A percentile compares a stretch with the other conserved stretches of the same genome.
phyloP scores from a whole-genome alignment of 768 basidiomycete genomes.

The Phylloporus sp. region DNA sequence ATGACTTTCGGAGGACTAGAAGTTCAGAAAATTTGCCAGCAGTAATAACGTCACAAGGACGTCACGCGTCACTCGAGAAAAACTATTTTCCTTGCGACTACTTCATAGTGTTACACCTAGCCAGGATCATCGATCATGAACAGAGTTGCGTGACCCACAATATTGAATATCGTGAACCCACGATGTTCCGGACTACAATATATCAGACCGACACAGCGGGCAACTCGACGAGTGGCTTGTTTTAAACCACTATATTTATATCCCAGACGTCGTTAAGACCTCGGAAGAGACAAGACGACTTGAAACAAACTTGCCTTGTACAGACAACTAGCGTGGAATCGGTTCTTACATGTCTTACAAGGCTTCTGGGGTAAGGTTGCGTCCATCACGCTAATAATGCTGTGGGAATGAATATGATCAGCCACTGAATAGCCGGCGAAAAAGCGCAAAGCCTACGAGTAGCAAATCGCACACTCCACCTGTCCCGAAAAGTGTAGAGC shows the following conservation, averaged over 20 bases:
- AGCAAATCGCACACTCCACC: slow-evolving; percentile 95
- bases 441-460: slow-evolving; percentile 55
- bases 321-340: slow-evolving; percentile 88
- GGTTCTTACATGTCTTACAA: slow-evolving; percentile 92
- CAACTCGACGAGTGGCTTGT: slow-evolving; percentile 87
- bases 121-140: too few relatives aligned
- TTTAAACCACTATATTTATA: slow-evolving; percentile 71
- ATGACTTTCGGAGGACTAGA: too few relatives aligned
- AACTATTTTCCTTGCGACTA: too few relatives aligned
- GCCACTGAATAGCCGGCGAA: not conserved
- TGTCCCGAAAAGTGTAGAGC: slow-evolving; percentile 91
- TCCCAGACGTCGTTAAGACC: not conserved
- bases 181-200: slow-evolving; percentile 41
- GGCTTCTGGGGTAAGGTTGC: slow-evolving; percentile 83
- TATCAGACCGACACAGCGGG: slow-evolving; percentile 85
- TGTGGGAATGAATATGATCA: slow-evolving; percentile 28
- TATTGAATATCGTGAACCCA: not conserved
- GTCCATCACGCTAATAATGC: slow-evolving; percentile 89
- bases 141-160: not conserved
- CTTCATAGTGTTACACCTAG: too few relatives aligned
- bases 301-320: slow-evolving; percentile 61
- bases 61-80: too few relatives aligned
- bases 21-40: too few relatives aligned
- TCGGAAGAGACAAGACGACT: not conserved
- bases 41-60: too few relatives aligned